These are phyloP conservation scores for Stephanodiscus minutulus DNA, from an alignment of 108 stramenopile genomes.

Conservation along the genomic window DNA sequence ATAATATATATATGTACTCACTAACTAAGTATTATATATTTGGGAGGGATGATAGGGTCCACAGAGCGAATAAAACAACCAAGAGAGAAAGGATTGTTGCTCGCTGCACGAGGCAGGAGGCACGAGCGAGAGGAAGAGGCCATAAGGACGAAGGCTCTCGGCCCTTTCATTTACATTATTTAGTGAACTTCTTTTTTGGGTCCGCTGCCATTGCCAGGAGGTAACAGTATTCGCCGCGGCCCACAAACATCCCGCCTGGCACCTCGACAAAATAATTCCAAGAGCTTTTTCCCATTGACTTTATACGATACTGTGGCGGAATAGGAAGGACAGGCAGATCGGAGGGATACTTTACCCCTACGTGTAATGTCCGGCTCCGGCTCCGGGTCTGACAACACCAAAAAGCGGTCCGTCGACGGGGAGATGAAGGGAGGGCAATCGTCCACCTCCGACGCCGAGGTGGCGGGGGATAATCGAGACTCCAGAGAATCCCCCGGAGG, in stretches of 20 bases:
- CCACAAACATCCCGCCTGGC: background rate
- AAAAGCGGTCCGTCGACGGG: conserved; percentile 23
- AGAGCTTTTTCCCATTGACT: background rate
- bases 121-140: no score
- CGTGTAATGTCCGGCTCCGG: conserved; percentile 14
- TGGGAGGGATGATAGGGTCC: no score
- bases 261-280: background rate
- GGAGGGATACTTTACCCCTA: background rate
- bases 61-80: no score
- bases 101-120: no score
- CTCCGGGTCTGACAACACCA: conserved; percentile 4
- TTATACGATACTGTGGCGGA: background rate
- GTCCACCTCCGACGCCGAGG: background rate
- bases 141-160: no score
- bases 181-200: no score
- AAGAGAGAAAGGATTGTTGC: no score
- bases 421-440: conserved; percentile 13
- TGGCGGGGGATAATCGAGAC: conserved; percentile 6
- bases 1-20: no score
- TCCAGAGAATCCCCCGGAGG: background rate
- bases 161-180: no score
- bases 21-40: no score
- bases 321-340: background rate
- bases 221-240: no score
- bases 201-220: no score